These are phyloP conservation scores for Sporothrix inflata DNA, from an alignment of 2,329 filamentous ascomycete genomes.

Conservation along the genomic window DNA sequence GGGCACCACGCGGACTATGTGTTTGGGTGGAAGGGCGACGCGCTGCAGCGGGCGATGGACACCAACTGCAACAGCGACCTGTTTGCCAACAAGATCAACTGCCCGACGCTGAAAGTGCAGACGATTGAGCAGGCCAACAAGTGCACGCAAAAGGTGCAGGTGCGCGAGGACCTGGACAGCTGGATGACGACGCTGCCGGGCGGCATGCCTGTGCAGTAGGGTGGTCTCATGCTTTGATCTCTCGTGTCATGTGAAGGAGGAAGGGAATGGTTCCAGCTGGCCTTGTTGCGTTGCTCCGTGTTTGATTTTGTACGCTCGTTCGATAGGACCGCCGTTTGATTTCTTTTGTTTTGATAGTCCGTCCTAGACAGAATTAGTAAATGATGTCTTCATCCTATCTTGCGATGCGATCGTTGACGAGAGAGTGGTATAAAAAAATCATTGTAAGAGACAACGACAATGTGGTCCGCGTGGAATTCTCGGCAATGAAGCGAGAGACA, in stretches of 20 bases:
- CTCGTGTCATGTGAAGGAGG: too few relatives aligned
- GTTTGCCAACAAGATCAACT: conserved; percentile 39
- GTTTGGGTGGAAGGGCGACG: conserved; percentile 32
- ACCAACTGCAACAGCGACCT: conserved; percentile 48
- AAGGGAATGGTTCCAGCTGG: too few relatives aligned
- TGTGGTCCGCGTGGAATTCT: neutral
- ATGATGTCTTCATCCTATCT: neutral
- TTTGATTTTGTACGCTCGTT: neutral
- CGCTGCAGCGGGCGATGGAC: conserved; percentile 38
- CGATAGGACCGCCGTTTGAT: neutral
- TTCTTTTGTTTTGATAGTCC: neutral
- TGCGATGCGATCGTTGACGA: neutral
- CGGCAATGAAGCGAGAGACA: conserved; percentile 11
- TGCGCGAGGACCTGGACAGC: conserved; percentile 40
- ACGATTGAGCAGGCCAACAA: conserved; percentile 39
- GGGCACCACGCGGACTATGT: conserved; percentile 31
- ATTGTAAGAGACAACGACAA: neutral
- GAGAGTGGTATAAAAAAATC: neutral
- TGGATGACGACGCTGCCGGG: conserved; percentile 33
- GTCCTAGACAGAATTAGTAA: neutral
- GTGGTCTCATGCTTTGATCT: too few relatives aligned
- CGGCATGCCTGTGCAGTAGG: neutral
- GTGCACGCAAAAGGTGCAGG: conserved; percentile 40
- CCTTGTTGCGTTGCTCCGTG: too few relatives aligned
- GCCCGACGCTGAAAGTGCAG: conserved; percentile 42